Evolutionary conservation across 176 grass and related monocot genomes (phyloP).

Genomic region (Triticum aestivum): IWGSC_CS_RefSeq_v2.1 NC_057808.1:415866041-415866540

Average conservation of each 20-base stretch:
- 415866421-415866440: slow-evolving; percentile 38
- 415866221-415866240: neutral
- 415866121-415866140: neutral
- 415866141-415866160: neutral
- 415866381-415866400: slow-evolving; percentile 12
- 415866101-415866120: neutral
- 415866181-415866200: slow-evolving; percentile 31
- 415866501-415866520: slow-evolving; percentile 42
- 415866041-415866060: slow-evolving; percentile 68
- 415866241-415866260: neutral
- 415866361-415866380: neutral
- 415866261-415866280: neutral
- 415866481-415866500: slow-evolving; percentile 39
- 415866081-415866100: slow-evolving; percentile 28
- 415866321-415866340: neutral
- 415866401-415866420: slow-evolving; percentile 50
- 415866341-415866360: neutral
- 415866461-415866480: neutral
- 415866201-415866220: slow-evolving; percentile 42
- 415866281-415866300: slow-evolving; percentile 27
- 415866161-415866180: slow-evolving; percentile 5
- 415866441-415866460: slow-evolving; percentile 24
- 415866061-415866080: slow-evolving; percentile 51
- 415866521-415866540: neutral
- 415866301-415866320: neutral